phyloP scores from a whole-genome alignment of 192 early-diverging fungal species.

The Entomortierella lignicola region DNA sequence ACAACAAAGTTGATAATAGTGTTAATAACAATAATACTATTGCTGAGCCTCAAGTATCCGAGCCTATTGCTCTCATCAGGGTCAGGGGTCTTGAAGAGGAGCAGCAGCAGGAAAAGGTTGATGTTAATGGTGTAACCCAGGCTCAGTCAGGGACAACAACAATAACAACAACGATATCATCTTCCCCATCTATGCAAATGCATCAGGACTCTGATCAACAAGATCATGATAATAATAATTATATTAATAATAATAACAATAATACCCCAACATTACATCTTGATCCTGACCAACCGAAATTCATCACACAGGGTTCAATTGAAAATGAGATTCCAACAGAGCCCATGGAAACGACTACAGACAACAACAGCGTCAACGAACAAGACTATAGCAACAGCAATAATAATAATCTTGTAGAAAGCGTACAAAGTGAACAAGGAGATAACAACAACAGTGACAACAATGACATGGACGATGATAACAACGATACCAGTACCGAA shows the following conservation, averaged over 20 bases:
- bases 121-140: conserved; percentile 16
- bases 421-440: no score
- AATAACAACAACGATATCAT: neutral
- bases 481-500: neutral
- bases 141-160: conserved; percentile 6
- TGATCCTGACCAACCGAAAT: no score
- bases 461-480: neutral
- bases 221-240: no score
- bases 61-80: neutral
- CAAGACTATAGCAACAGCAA: no score
- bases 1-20: neutral
- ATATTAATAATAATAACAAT: no score
- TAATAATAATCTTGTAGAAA: no score
- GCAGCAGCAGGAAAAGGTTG: no score
- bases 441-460: no score
- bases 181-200: neutral
- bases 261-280: no score
- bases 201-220: neutral
- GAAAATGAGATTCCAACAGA: neutral
- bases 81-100: no score
- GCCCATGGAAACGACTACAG: neutral
- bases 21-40: neutral
- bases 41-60: neutral
- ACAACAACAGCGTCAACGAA: neutral
- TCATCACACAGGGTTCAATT: no score